phyloP scores from a whole-genome alignment of 306 rosid species.

The Dryas drummondii region DNA sequence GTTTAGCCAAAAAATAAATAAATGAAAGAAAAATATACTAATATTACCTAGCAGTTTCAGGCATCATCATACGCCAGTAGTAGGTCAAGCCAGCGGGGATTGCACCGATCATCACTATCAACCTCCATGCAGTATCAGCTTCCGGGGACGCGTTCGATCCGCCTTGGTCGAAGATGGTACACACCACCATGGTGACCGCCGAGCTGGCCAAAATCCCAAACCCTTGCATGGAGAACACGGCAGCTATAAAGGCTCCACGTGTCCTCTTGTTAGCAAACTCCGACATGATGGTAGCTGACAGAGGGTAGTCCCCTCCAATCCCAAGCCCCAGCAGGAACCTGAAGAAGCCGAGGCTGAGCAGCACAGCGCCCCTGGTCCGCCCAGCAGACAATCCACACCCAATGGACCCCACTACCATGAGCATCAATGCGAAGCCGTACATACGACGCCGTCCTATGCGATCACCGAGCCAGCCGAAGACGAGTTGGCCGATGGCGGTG shows the following conservation, averaged over 20 bases:
- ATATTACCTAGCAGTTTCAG: constrained; percentile 80
- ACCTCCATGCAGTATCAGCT: constrained; percentile 72
- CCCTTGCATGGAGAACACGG: constrained; percentile 85
- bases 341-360: constrained; percentile 57
- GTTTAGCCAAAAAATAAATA: too few relatives aligned
- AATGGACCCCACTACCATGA: constrained; percentile 58
- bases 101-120: constrained; percentile 67
- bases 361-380: constrained; percentile 33
- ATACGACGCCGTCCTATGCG: constrained; percentile 55
- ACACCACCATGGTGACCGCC: constrained; percentile 55
- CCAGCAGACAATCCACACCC: constrained; percentile 69
- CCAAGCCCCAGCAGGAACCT: constrained; percentile 68
- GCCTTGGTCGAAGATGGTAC: constrained; percentile 38
- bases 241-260: constrained; percentile 81
- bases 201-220: constrained; percentile 70
- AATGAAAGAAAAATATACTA: too few relatives aligned
- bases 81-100: constrained; percentile 77
- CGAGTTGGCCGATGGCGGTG: constrained; percentile 55
- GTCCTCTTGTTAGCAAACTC: constrained; percentile 80
- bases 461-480: constrained; percentile 67
- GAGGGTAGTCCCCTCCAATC: constrained; percentile 85
- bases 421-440: constrained; percentile 51
- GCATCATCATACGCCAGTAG: constrained; percentile 89
- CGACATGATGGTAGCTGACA: constrained; percentile 84
- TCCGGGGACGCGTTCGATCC: constrained; percentile 26